phyloP scores from a whole-genome alignment of 2,329 filamentous ascomycete species.

The Hypoxylon sp. region DNA sequence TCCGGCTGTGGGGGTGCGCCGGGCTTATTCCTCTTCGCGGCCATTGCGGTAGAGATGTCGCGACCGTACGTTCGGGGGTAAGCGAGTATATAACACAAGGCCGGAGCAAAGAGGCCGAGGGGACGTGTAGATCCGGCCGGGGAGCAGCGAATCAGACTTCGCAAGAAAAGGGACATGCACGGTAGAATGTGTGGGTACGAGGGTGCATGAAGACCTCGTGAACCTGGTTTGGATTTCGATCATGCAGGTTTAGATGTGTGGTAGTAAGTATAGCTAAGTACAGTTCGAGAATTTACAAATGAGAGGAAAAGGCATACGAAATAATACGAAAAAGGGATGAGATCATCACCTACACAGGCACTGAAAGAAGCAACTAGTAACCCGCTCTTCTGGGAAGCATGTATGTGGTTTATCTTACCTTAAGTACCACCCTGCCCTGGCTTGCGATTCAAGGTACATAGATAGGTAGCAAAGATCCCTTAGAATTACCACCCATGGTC shows the following conservation, averaged over 20 bases:
- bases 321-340: conserved; percentile 26
- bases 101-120: conserved; percentile 35
- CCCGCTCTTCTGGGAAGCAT: conserved; percentile 2
- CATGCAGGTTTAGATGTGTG: not conserved
- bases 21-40: conserved; percentile 55
- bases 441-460: not conserved
- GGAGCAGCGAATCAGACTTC: conserved; percentile 36
- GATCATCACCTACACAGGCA: conserved; percentile 23
- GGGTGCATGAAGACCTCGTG: conserved; percentile 6
- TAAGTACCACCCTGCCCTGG: not conserved
- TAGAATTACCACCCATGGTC: not conserved
- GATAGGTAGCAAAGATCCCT: not conserved
- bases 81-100: conserved; percentile 34
- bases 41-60: conserved; percentile 49
- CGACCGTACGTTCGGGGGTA: not conserved
- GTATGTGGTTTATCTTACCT: not conserved
- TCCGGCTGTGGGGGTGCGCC: conserved; percentile 34
- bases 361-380: conserved; percentile 22
- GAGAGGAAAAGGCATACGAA: conserved; percentile 11
- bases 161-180: conserved; percentile 41
- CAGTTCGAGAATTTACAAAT: conserved; percentile 9
- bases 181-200: conserved; percentile 9
- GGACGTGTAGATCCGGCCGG: conserved; percentile 21
- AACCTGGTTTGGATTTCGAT: conserved; percentile 6
- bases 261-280: not conserved